Evolutionary conservation across 495 filamentous ascomycete species (phyloP).

Genomic region (Pyronema domesticum): DNA sequence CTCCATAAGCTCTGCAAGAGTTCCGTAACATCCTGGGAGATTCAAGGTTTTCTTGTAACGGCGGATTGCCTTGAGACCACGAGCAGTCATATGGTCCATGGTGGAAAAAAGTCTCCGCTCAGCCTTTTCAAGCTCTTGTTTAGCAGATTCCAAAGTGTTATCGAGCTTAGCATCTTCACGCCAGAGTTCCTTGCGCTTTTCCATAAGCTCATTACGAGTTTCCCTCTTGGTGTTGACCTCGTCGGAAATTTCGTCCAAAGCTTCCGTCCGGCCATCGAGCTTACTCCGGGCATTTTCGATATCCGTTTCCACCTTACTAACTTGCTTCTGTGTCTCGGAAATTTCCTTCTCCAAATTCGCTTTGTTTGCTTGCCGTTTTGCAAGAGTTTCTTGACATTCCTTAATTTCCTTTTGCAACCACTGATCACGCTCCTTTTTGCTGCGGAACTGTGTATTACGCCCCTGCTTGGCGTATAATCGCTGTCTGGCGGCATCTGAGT

Average conservation of each 20-base stretch:
- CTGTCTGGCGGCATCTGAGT: constrained; percentile 56
- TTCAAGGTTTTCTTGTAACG: constrained; percentile 58
- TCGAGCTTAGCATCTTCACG: constrained; percentile 77
- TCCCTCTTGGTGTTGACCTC: constrained; percentile 66
- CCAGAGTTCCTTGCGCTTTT: constrained; percentile 80
- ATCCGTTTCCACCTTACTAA: constrained; percentile 52
- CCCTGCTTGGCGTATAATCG: constrained; percentile 88
- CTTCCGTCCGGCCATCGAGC: constrained; percentile 61
- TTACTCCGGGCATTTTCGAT: constrained; percentile 50
- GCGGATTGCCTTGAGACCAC: constrained; percentile 66
- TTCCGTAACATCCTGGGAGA: constrained; percentile 80
- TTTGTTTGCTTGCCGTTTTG: constrained; percentile 61
- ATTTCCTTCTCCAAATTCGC: constrained; percentile 77
- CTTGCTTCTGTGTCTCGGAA: constrained; percentile 48
- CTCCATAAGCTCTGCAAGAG: constrained; percentile 73
- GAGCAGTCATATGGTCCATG: constrained; percentile 76
- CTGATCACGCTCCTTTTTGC: constrained; percentile 70
- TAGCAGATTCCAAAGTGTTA: constrained; percentile 55
- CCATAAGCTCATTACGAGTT: constrained; percentile 55
- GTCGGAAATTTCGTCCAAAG: constrained; percentile 48
- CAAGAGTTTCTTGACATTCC: constrained; percentile 55
- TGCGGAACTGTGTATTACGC: constrained; percentile 72
- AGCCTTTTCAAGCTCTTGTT: constrained; percentile 52
- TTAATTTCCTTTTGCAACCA: constrained; percentile 67
- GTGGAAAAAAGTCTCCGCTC: constrained; percentile 60